A percentile compares a stretch with the other conserved stretches of the same genome.
Evolutionary conservation across 129 eudicot species (phyloP).

Genomic region (Helianthus tuberosus): DNA sequence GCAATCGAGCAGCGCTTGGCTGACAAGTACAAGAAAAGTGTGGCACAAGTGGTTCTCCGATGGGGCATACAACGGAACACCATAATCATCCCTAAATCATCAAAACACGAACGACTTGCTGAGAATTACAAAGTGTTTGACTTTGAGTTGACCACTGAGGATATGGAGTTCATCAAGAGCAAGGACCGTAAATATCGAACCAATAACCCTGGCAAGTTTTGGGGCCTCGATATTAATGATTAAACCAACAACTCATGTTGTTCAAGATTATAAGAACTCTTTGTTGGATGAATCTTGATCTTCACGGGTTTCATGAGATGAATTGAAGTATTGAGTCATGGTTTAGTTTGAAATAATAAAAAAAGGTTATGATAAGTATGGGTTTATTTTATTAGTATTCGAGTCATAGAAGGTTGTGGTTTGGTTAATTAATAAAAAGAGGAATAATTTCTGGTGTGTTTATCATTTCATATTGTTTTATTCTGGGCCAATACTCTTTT

Average conservation of each 20-base stretch:
- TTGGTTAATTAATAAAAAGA: too few species aligned
- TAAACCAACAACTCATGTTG: slow-evolving; percentile 6
- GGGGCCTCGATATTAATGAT: slow-evolving; percentile 85
- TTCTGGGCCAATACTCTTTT: too few species aligned
- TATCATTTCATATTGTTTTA: too few species aligned
- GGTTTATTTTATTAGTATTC: too few species aligned
- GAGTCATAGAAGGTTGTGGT: too few species aligned
- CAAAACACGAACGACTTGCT: slow-evolving; percentile 67
- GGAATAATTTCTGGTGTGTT: too few species aligned
- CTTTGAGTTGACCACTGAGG: slow-evolving; percentile 76
- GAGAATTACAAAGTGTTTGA: slow-evolving; percentile 75
- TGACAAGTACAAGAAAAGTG: slow-evolving; percentile 75
- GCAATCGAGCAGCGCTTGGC: slow-evolving; percentile 52
- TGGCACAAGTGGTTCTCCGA: slow-evolving; percentile 79
- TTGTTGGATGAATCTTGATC: too few species aligned
- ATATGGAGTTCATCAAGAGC: slow-evolving; percentile 71
- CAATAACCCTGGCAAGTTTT: slow-evolving; percentile 79
- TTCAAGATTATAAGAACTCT: too few species aligned
- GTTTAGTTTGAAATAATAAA: too few species aligned
- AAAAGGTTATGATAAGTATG: too few species aligned
- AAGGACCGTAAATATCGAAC: slow-evolving; percentile 72
- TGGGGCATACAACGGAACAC: slow-evolving; percentile 93
- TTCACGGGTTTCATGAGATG: too few species aligned
- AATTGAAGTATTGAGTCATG: too few species aligned
- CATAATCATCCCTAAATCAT: slow-evolving; percentile 82